A percentile compares a stretch with the other conserved stretches of the same genome.
Evolutionary conservation across 2,329 filamentous ascomycete genomes (phyloP).

Genomic region (Cercospora sesami): DNA sequence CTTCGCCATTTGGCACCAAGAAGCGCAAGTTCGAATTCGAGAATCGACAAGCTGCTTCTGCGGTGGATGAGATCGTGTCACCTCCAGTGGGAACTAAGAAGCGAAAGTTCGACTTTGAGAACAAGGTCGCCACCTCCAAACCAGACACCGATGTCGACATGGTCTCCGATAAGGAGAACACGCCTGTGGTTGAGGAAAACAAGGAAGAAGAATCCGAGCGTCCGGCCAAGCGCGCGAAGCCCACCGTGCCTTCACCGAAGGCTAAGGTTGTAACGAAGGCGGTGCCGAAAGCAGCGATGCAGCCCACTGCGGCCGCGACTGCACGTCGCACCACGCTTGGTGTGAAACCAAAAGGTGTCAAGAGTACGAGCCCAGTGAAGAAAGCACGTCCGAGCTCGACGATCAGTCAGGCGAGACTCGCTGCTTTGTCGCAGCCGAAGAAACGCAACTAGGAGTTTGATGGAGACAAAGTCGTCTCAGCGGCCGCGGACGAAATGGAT

Average conservation of each 20-base stretch:
- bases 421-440: constrained; percentile 39
- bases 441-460: constrained; percentile 18
- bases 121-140: constrained; percentile 10
- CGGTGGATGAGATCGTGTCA: constrained; percentile 43
- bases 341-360: constrained; percentile 37
- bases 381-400: constrained; percentile 26
- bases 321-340: constrained; percentile 35
- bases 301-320: constrained; percentile 20
- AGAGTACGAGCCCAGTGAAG: constrained; percentile 28
- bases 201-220: constrained; percentile 31
- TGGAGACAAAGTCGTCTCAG: neutral
- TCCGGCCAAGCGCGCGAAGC: constrained; percentile 35
- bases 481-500: constrained; percentile 5
- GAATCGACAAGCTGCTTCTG: constrained; percentile 29
- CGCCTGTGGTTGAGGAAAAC: constrained; percentile 30
- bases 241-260: constrained; percentile 12
- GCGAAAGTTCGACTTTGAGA: constrained; percentile 24
- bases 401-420: constrained; percentile 37
- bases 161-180: constrained; percentile 48
- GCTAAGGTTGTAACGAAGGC: constrained; percentile 5
- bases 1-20: constrained; percentile 36
- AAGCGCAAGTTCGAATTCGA: constrained; percentile 48
- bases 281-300: constrained; percentile 12
- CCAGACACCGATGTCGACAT: constrained; percentile 19
- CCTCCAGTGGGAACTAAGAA: constrained; percentile 20